phyloP scores from a whole-genome alignment of 306 rosid species.

The Rosa lucieae region DNA sequence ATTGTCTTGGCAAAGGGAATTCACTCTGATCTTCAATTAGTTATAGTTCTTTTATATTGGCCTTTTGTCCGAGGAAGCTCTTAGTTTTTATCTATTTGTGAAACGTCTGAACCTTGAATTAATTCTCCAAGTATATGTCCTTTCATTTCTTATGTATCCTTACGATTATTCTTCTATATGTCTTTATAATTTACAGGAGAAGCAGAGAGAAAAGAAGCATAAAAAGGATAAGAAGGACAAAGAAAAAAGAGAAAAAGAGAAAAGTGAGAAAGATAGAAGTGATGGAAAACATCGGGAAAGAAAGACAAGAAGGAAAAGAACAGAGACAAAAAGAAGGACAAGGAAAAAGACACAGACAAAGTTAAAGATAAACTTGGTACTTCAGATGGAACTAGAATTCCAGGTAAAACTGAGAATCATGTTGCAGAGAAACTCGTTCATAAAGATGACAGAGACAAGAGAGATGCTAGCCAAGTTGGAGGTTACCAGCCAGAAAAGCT shows the following conservation, averaged over 20 bases:
- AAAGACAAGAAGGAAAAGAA: slow-evolving; percentile 72
- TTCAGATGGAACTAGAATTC: slow-evolving; percentile 55
- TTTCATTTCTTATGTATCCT: slow-evolving; percentile 14
- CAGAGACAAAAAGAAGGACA: slow-evolving; percentile 67
- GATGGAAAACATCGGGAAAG: slow-evolving; percentile 72
- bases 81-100: background rate
- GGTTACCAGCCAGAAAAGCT: slow-evolving; percentile 56
- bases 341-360: slow-evolving; percentile 42
- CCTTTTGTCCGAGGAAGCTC: background rate
- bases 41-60: background rate
- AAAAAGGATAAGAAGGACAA: slow-evolving; percentile 79
- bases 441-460: slow-evolving; percentile 56
- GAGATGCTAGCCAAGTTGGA: slow-evolving; percentile 42
- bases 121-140: background rate
- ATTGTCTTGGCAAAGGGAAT: background rate
- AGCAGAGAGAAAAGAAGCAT: slow-evolving; percentile 61
- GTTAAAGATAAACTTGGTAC: slow-evolving; percentile 46
- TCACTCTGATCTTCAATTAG: background rate
- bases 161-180: background rate
- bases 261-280: slow-evolving; percentile 67
- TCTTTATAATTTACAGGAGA: slow-evolving; percentile 52
- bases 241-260: slow-evolving; percentile 75
- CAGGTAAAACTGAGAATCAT: slow-evolving; percentile 40
- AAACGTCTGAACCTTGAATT: background rate
- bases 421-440: slow-evolving; percentile 41